Evolutionary conservation across 441 rosid species (phyloP), one percentile per base, ranked within the genome.

Genomic region (Gossypium davidsonii): DNA sequence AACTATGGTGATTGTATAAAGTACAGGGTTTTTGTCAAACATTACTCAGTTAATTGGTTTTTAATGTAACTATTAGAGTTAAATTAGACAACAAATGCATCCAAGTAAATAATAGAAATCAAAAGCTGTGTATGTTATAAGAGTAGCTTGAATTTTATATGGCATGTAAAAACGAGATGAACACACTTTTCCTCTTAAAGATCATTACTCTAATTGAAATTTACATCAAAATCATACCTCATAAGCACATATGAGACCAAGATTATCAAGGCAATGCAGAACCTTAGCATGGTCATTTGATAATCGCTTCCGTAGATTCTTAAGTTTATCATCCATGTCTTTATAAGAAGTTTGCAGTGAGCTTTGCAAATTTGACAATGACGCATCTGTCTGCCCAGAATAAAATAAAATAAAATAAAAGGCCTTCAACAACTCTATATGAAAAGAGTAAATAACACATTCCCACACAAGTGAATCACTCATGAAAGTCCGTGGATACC

Each of bases 241-340:
- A 68, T 84, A 80, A 52, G 98, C 90, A 80, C 99, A 94, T 53
- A 85, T 70, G 68, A 88, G 91, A 62, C 99, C 97, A 53, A 94
- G 92, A 80, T 88, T 88, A 73, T 91, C 91, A 71, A 94, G 91
- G 80, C 98, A 94, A 76, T 82, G 83, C 80, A 90, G 74, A 77
- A 92, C 88, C 79, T 90, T 90, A n/a, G 85, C 77, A 62, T 79
- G 74, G 78, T 88, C 87, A 74, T 58, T 79, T 70, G 83, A 88
- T 65, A 92, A 62, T 53, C 80, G 86, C 82, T 77, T 84, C 73
- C 73, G 81, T 68, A 82, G 70, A 26, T 76, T 55, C 80, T 79
- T 86, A 78, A 79, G 31, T 72, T 87, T 90, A 61, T 86, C 85
- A 34, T 90, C 87, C 79, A 82, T 74, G 74, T 85, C 85, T 56